Evolutionary conservation across 768 basidiomycete species (phyloP).

Genomic region (Suillus lakei): DNA sequence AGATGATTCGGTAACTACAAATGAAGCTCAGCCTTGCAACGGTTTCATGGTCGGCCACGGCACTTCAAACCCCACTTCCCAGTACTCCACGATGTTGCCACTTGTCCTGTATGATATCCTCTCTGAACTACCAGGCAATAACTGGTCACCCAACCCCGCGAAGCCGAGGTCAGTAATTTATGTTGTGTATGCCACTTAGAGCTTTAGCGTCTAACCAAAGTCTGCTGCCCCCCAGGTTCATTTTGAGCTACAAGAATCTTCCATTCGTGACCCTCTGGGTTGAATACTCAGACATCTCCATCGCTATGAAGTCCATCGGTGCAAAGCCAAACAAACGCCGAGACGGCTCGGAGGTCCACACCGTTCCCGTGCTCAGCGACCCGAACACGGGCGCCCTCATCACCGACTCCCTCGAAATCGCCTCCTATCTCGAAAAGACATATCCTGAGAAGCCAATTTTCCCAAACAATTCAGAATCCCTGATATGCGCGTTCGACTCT

Average conservation of each 20-base stretch:
- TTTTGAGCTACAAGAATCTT: conserved; percentile 37
- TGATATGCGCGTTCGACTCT: conserved; percentile 27
- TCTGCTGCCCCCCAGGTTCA: conserved; percentile 26
- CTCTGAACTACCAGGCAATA: conserved; percentile 31
- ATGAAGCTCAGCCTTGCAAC: too few species aligned
- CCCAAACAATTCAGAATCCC: conserved; percentile 23
- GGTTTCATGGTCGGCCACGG: too few species aligned
- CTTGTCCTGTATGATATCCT: conserved; percentile 44
- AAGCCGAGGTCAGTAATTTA: conserved; percentile 38
- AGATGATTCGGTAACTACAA: too few species aligned
- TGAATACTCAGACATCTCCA: conserved; percentile 39
- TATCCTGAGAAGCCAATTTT: conserved; percentile 38
- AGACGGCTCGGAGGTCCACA: conserved; percentile 31
- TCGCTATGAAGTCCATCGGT: conserved; percentile 30
- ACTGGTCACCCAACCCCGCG: conserved; percentile 44
- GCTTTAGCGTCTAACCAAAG: neutral
- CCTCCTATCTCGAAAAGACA: conserved; percentile 40
- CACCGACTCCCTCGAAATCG: conserved; percentile 37
- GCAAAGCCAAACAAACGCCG: conserved; percentile 20
- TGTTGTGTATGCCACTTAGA: neutral
- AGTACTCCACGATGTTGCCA: conserved; percentile 22
- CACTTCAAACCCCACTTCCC: too few species aligned
- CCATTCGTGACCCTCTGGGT: conserved; percentile 39
- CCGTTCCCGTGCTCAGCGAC: conserved; percentile 40
- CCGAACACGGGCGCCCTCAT: conserved; percentile 31